These are phyloP conservation scores for Hanseniaspora osmophila DNA, from an alignment of 805 yeast species.

Conservation along the genomic window DNA sequence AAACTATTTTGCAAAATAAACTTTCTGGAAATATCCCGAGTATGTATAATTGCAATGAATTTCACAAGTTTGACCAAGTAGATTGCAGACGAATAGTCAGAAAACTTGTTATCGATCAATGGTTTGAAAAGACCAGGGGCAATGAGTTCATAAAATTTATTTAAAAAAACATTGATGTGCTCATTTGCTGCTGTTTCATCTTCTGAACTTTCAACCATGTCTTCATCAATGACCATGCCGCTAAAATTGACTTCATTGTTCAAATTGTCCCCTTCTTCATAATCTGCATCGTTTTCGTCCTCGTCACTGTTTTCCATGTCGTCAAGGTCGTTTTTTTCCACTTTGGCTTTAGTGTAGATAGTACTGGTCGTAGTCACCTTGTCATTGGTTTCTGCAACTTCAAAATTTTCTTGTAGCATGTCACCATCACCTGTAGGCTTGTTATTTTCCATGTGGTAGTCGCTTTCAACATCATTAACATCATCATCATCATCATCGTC, in stretches of 20 bases:
- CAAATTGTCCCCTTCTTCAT: too few species aligned
- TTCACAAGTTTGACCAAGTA: slow-evolving; percentile 57
- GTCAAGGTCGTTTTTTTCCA: too few species aligned
- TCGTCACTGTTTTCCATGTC: neutral
- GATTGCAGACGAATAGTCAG: slow-evolving; percentile 20
- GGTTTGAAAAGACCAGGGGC: slow-evolving; percentile 44
- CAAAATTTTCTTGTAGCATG: too few species aligned
- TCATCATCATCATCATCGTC: slow-evolving; percentile 16
- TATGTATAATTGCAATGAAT: slow-evolving; percentile 57
- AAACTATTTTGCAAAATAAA: slow-evolving; percentile 51
- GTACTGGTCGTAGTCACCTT: too few species aligned
- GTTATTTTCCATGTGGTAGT: neutral
- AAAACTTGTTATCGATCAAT: slow-evolving; percentile 19
- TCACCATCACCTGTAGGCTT: too few species aligned
- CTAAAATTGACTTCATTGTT: too few species aligned
- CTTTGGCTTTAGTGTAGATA: too few species aligned
- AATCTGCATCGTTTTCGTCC: neutral
- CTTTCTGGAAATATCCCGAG: slow-evolving; percentile 37
- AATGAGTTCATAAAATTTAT: slow-evolving; percentile 46
- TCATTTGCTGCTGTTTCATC: too few species aligned
- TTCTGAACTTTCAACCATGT: too few species aligned
- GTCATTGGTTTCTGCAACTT: too few species aligned
- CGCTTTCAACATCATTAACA: slow-evolving; percentile 13
- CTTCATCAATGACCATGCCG: too few species aligned
- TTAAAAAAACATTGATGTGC: slow-evolving; percentile 22